Percentiles rank a stretch among this genome's conserved stretches.
Conservation (phyloP, 768 basidiomycete species). For the Mycena rosella region DNA sequence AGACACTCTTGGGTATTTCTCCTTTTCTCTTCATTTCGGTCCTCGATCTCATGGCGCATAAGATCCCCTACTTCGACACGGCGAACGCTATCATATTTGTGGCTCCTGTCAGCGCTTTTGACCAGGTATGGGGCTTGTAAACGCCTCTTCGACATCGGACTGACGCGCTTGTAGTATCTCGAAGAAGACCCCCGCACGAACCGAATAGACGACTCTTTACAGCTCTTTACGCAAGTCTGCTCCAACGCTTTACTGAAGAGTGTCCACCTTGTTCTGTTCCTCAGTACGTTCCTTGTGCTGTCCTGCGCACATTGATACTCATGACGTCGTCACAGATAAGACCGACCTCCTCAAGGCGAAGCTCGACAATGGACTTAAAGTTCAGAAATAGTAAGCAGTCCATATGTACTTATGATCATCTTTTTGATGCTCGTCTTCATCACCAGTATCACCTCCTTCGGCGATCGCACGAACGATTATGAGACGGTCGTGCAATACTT, state of each 20-base stretch:
- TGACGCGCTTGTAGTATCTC: constrained; percentile 68
- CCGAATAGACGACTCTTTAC: constrained; percentile 89
- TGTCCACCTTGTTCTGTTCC: constrained; percentile 70
- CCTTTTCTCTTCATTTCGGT: constrained; percentile 15
- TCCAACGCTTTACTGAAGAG: constrained; percentile 84
- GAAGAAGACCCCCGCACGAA: constrained; percentile 90
- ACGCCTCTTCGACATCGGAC: constrained; percentile 21
- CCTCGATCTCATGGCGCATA: constrained; percentile 16
- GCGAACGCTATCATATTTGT: constrained; percentile 87
- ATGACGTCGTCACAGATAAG: constrained; percentile 63
- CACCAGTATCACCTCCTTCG: constrained; percentile 82
- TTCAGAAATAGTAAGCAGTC: constrained; percentile 82
- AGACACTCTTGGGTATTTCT: constrained; percentile 76
- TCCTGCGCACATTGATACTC: constrained; percentile 1
- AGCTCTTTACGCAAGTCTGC: constrained; percentile 88
- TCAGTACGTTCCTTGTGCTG: constrained; percentile 56
- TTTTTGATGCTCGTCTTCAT: constrained; percentile 29
- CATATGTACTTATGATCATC: constrained; percentile 5
- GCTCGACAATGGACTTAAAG: constrained; percentile 74
- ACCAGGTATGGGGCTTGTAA: constrained; percentile 63
- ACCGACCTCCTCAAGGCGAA: constrained; percentile 83
- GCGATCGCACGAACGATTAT: constrained; percentile 84
- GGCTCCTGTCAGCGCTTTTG: constrained; percentile 83
- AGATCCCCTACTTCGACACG: constrained; percentile 74
- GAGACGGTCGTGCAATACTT: constrained; percentile 89